Evolutionary conservation across 306 rosid genomes (phyloP).

Genomic region (Leucaena leucocephala): DNA sequence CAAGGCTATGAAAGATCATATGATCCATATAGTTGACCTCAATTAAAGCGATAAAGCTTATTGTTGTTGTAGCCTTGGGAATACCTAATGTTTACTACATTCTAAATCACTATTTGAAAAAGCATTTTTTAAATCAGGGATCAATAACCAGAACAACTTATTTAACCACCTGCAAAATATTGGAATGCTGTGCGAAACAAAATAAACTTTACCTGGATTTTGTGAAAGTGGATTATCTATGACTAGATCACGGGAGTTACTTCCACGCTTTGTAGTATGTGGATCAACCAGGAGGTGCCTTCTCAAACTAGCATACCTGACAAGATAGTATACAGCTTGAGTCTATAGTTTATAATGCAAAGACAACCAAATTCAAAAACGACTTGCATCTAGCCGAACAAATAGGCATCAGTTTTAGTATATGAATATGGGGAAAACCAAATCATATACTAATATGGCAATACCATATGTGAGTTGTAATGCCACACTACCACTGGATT

Average conservation of each 20-base stretch:
- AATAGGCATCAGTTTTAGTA: neutral
- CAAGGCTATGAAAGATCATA: neutral
- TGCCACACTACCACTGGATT: constrained; percentile 20
- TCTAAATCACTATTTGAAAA: neutral
- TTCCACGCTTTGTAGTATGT: constrained; percentile 71
- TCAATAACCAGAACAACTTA: too few relatives aligned
- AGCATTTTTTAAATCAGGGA: too few relatives aligned
- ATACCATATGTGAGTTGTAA: neutral
- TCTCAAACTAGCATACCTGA: constrained; percentile 90
- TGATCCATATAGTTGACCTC: neutral
- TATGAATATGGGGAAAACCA: neutral
- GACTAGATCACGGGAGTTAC: constrained; percentile 59
- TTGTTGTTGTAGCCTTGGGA: constrained; percentile 1
- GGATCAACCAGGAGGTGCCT: constrained; percentile 90
- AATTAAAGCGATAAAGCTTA: neutral
- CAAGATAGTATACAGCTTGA: constrained; percentile 7
- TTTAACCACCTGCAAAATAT: neutral
- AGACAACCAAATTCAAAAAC: neutral
- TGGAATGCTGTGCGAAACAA: constrained; percentile 17
- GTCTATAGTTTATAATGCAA: neutral
- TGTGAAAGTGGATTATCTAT: constrained; percentile 95
- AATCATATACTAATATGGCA: neutral
- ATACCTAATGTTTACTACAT: constrained; percentile 19
- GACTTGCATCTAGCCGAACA: neutral
- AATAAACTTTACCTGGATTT: constrained; percentile 75